These are phyloP conservation scores for Thymus mandschuricus DNA, from an alignment of 257 asterid species.

Conservation along the genomic window DNA sequence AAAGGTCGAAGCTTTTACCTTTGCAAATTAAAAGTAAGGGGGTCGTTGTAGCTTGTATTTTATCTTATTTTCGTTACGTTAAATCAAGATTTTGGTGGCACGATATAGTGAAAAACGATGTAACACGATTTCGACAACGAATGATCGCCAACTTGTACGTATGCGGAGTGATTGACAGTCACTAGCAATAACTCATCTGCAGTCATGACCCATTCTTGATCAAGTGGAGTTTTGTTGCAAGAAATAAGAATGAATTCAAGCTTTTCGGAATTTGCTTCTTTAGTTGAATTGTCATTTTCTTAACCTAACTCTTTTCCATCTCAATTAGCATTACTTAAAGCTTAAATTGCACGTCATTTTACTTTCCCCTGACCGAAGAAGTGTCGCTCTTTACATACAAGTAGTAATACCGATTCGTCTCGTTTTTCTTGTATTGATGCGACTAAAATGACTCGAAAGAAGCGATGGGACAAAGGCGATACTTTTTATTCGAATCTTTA, in stretches of 20 bases:
- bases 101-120: not conserved
- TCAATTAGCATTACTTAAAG: not conserved
- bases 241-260: not conserved
- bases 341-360: too few species aligned
- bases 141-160: not conserved
- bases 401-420: too few species aligned
- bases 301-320: slow-evolving; percentile 1
- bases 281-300: slow-evolving; percentile 26
- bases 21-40: not conserved
- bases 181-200: not conserved
- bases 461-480: too few species aligned
- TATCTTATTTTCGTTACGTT: too few species aligned
- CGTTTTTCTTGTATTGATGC: too few species aligned
- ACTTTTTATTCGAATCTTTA: too few species aligned
- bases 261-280: not conserved
- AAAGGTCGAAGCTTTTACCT: not conserved
- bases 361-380: too few species aligned
- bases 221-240: slow-evolving; percentile 5
- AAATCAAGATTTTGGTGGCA: too few species aligned
- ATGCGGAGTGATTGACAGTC: slow-evolving; percentile 1
- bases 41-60: not conserved
- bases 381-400: too few species aligned
- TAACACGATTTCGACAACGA: not conserved
- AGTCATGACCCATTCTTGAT: not conserved
- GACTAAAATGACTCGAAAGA: too few species aligned